phyloP scores from a whole-genome alignment of 257 asterid species.

The Solanum megistacrolobum region DNA sequence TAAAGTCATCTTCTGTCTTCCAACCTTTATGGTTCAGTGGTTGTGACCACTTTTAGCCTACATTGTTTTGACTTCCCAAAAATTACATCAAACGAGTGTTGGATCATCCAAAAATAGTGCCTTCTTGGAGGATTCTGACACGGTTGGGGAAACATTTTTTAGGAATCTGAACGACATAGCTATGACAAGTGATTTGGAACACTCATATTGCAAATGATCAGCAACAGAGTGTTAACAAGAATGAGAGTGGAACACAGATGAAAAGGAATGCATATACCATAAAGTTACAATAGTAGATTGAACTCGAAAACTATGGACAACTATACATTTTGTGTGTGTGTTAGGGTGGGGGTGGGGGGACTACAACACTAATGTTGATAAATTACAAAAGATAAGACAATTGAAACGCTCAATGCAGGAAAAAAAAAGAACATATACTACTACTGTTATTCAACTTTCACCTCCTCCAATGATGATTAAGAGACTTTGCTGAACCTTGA shows the following conservation, averaged over 20 bases:
- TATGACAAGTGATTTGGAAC: not conserved
- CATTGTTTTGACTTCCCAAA: not conserved
- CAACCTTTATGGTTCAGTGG: not conserved
- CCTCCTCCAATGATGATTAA: conserved; percentile 31
- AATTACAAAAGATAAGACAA: not conserved
- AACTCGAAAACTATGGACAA: not conserved
- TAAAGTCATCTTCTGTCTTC: not conserved
- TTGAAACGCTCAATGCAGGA: not conserved
- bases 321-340: not conserved
- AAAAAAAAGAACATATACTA: not conserved
- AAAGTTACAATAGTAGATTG: not conserved
- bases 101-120: not conserved
- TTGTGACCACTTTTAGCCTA: not conserved
- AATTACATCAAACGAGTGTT: not conserved
- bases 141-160: not conserved
- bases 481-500: conserved; percentile 36
- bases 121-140: not conserved
- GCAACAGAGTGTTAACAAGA: not conserved
- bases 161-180: not conserved
- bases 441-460: conserved; percentile 7
- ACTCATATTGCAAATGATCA: not conserved
- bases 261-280: not conserved
- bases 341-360: not conserved
- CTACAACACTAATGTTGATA: not conserved
- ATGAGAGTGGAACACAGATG: not conserved